Evolutionary conservation across 495 filamentous ascomycete genomes (phyloP).

Genomic region (Evernia prunastri): DNA sequence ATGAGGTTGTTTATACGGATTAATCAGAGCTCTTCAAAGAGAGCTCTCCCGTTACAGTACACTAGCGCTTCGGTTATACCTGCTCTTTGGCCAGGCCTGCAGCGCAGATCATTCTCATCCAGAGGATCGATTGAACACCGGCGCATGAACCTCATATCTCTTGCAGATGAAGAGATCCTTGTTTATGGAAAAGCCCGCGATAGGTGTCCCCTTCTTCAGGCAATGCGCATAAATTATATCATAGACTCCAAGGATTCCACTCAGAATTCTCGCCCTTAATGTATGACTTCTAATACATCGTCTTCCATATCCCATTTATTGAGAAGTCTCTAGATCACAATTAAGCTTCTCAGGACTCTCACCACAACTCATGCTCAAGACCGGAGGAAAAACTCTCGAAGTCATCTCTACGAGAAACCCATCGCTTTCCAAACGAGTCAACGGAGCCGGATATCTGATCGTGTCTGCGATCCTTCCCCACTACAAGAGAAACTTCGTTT

Average conservation of each 20-base stretch:
- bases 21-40: neutral
- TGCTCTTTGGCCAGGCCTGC: neutral
- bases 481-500: neutral
- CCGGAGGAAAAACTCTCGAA: neutral
- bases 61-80: conserved; percentile 1
- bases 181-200: no score
- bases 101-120: neutral
- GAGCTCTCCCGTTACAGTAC: neutral
- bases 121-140: no score
- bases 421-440: neutral
- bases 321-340: neutral
- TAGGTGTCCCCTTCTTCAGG: no score
- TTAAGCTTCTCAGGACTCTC: neutral
- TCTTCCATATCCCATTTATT: no score
- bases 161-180: no score
- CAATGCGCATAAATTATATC: no score
- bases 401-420: neutral
- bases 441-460: neutral
- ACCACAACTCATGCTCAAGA: neutral
- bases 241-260: no score
- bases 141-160: no score
- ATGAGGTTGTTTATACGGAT: neutral
- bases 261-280: no score
- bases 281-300: no score
- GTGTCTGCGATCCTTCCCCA: neutral